Base-by-base conservation (phyloP, 1,284 basidiomycete genomes). In the Gymnopus androsaceus region DNA sequence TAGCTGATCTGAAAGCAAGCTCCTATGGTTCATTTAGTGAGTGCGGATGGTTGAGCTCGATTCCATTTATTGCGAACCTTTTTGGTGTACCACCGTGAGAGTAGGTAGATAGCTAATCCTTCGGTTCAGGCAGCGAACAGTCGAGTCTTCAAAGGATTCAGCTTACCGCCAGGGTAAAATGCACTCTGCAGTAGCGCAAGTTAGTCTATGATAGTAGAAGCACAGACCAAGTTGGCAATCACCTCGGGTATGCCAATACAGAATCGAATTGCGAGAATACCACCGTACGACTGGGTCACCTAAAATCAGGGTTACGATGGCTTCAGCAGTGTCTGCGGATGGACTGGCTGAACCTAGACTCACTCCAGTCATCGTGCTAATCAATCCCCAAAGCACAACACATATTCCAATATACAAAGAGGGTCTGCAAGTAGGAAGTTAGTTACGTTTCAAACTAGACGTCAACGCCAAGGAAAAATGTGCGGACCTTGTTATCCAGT, bases 81-180 rank as follows among this genome's bases (percentile, higher is more conserved):
- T 57, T 80, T 81, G 1, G 84, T 86, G 60, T 87, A 87, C 84
- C 83, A 86, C 47, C 83, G 70, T 15, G 84, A 85, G 12, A 86
- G 69, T 21, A 86, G 72, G 62, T 83, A 87, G 5, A 83, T 76
- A 1, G 81, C 76, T 63, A 8, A 7, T 17, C 8, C 25, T 12
- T 7, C 12, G 6, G 8, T 11, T 44, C 15, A 17, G 19, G n/a
- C 17, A 33, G n/a, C 45, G 3, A n/a, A n/a, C 21, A 14, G 17
- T 15, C n/a, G 21, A 21, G 3, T n/a, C 4, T 21, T 28, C 11
- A 17, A 38, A 30, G n/a, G n/a, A n/a, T 28, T 37, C 37, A n/a
- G 46, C 51, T 21, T 56, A 63, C 61, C 51, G 17, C 84, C 84
- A 15, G 84, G 84, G 63, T 84, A 86, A 62, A 87, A 87, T 3